Base-by-base conservation (phyloP, 208 protist species). In the Trypanosoma conorhini region DNA sequence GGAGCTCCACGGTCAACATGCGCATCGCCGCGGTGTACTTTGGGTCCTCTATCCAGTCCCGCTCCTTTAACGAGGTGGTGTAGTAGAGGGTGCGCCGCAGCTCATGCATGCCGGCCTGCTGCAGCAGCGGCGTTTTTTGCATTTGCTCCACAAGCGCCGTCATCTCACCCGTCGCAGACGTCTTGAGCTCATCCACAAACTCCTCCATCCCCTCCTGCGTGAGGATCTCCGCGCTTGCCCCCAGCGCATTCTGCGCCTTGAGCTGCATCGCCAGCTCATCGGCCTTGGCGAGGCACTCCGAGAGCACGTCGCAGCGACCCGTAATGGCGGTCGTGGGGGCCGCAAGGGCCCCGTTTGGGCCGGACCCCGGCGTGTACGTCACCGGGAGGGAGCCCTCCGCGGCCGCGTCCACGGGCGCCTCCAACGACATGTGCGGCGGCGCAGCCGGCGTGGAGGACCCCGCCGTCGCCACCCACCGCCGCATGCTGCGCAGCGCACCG, bases 51-150 rank as follows among this genome's bases (percentile, higher is more conserved):
- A 96, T 74, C 89, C 91, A 96, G n/a, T 81, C 75, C 3, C 81
- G 75, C 30, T 82, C 66, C 62, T 88, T 88, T 35, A 96, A 72
- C 38, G 82, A 83, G 10, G 86, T 91, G 60, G 87, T 79, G 72
- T 96, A 95, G 80, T 91, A 95, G 44, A 96, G 83, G 24, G 87
- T 91, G 19, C 91, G 87, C 0, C 91, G 82, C 52, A 96, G 64
- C 75, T 96, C 91, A 67, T 96, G 91, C 91, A 96, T 96, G 50
- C 88, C 88, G 12, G 91, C 91, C 56, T 81, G 70, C 72, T 92
- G 91, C 63, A 94, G 61, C 67, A 94, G 64, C n/a, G 79, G 67
- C 42, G 81, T 67, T 28, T 60, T 74, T 56, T 81, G 76, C 76
- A 91, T 83, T 42, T 82, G 68, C n/a, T 82, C 67, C 24, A 86